Conservation (phyloP, 2,329 filamentous ascomycete genomes). For the Hirsutella rhossiliensis region DNA sequence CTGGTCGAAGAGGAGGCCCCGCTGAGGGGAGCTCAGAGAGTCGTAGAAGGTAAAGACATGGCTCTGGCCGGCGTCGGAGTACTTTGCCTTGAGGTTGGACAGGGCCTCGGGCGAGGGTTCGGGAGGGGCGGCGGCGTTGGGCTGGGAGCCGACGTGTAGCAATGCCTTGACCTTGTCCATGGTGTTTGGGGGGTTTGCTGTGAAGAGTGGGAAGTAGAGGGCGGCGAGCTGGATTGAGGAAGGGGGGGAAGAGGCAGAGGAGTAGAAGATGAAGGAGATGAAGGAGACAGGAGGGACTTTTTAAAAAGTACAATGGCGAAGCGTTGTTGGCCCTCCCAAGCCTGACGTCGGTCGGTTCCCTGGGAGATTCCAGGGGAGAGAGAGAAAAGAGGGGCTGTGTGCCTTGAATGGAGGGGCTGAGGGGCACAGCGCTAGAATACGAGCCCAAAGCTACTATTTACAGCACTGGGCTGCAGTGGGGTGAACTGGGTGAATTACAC, state of each 20-base stretch:
- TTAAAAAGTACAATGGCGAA: no score
- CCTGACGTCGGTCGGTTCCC: no score
- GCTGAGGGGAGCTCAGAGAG: slow-evolving; percentile 58
- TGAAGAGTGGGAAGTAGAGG: not conserved
- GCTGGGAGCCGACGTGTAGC: slow-evolving; percentile 23
- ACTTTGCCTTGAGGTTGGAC: slow-evolving; percentile 55
- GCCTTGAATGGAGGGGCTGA: no score
- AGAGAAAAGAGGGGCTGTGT: no score
- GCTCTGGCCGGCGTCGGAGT: slow-evolving; percentile 66
- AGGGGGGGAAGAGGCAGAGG: not conserved
- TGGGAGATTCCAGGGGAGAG: no score
- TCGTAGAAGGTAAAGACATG: slow-evolving; percentile 78
- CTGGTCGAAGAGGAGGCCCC: slow-evolving; percentile 70
- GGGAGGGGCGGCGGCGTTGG: slow-evolving; percentile 19
- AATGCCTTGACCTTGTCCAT: slow-evolving; percentile 33
- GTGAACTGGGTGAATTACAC: no score
- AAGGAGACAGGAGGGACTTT: no score
- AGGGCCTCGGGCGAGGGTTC: slow-evolving; percentile 56
- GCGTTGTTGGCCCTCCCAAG: no score
- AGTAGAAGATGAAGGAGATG: no score
- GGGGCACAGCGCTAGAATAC: no score
- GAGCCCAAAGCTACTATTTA: no score
- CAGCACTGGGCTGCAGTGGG: no score
- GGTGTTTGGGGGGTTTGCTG: not conserved
- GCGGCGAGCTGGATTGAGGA: not conserved